A percentile compares a stretch with the other conserved stretches of the same genome.
phyloP scores from a whole-genome alignment of 1,284 basidiomycete genomes.

The Malassezia vespertilionis region DNA sequence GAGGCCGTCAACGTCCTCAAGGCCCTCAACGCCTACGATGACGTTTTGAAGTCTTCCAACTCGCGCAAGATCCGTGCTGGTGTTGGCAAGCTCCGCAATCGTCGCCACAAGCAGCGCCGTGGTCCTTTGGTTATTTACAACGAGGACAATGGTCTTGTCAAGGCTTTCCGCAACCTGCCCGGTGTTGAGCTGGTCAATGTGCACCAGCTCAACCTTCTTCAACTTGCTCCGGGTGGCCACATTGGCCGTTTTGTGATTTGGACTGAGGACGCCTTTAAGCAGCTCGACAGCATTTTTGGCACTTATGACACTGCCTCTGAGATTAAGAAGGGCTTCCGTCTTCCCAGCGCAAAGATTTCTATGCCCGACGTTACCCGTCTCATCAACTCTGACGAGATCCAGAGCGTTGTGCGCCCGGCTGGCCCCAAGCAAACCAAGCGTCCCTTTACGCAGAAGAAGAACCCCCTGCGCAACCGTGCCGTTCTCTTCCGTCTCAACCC shows the following conservation, averaged over 20 bases:
- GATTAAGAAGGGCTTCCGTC: slow-evolving; percentile 69
- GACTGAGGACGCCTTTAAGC: slow-evolving; percentile 87
- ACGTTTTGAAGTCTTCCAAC: slow-evolving; percentile 94
- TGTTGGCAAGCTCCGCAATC: slow-evolving; percentile 94
- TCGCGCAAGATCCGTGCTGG: slow-evolving; percentile 93
- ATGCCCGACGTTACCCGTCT: slow-evolving; percentile 94
- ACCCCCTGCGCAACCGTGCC: slow-evolving; percentile 80
- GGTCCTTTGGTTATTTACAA: slow-evolving; percentile 96
- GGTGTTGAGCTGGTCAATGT: slow-evolving; percentile 97
- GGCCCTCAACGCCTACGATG: slow-evolving; percentile 65
- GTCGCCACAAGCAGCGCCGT: slow-evolving; percentile 90
- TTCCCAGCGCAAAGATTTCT: slow-evolving; percentile 67
- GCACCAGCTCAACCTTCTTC: slow-evolving; percentile 86
- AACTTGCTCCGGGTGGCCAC: slow-evolving; percentile 98
- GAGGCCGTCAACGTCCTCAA: slow-evolving; percentile 91
- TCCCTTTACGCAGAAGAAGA: slow-evolving; percentile 99
- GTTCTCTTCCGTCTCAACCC: slow-evolving; percentile 98
- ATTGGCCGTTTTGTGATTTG: slow-evolving; percentile 98
- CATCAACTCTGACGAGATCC: slow-evolving; percentile 63
- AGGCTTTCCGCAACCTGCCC: slow-evolving; percentile 96
- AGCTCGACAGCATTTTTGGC: slow-evolving; percentile 89
- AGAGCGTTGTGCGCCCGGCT: slow-evolving; percentile 76
- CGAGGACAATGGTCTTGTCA: slow-evolving; percentile 94
- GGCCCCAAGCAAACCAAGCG: slow-evolving; percentile 70
- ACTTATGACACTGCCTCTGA: slow-evolving; percentile 70